Percentiles rank a stretch among this genome's conserved stretches.
These are phyloP conservation scores for Martensiomyces pterosporus DNA, from an alignment of 192 early-diverging fungal genomes.

Conservation along the genomic window DNA sequence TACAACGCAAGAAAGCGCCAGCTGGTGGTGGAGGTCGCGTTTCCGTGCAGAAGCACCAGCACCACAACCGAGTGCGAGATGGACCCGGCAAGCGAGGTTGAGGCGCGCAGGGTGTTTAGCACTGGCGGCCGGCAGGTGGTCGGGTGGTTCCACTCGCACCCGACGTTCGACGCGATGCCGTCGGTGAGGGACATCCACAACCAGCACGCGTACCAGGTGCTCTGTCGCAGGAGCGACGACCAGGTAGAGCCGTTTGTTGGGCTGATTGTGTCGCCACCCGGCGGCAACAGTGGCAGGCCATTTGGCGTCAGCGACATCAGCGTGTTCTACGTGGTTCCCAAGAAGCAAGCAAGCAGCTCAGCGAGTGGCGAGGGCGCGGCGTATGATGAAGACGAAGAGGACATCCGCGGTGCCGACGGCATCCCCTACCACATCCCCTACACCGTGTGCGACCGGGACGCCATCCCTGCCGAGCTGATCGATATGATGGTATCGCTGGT, in stretches of 20 bases:
- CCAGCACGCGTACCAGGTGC: slow-evolving; percentile 80
- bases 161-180: slow-evolving; percentile 86
- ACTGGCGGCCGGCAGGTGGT: slow-evolving; percentile 62
- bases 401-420: not conserved
- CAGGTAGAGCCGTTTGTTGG: slow-evolving; percentile 87
- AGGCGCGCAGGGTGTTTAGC: slow-evolving; percentile 72
- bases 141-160: slow-evolving; percentile 98
- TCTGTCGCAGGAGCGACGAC: slow-evolving; percentile 59
- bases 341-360: slow-evolving; percentile 54
- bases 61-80: slow-evolving; percentile 92
- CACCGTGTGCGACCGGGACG: slow-evolving; percentile 47
- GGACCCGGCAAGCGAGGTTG: slow-evolving; percentile 83
- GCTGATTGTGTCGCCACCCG: slow-evolving; percentile 80
- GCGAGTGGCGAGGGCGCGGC: too few species aligned
- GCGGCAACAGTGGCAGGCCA: slow-evolving; percentile 27
- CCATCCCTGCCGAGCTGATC: slow-evolving; percentile 51
- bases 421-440: slow-evolving; percentile 19
- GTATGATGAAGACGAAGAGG: slow-evolving; percentile 11
- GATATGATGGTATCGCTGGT: slow-evolving; percentile 55
- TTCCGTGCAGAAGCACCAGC: slow-evolving; percentile 78
- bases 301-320: slow-evolving; percentile 46
- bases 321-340: slow-evolving; percentile 11
- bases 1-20: slow-evolving; percentile 51
- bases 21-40: slow-evolving; percentile 62
- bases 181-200: slow-evolving; percentile 88